Conservation (phyloP, 768 basidiomycete genomes). For the Sutorius australiensis region DNA sequence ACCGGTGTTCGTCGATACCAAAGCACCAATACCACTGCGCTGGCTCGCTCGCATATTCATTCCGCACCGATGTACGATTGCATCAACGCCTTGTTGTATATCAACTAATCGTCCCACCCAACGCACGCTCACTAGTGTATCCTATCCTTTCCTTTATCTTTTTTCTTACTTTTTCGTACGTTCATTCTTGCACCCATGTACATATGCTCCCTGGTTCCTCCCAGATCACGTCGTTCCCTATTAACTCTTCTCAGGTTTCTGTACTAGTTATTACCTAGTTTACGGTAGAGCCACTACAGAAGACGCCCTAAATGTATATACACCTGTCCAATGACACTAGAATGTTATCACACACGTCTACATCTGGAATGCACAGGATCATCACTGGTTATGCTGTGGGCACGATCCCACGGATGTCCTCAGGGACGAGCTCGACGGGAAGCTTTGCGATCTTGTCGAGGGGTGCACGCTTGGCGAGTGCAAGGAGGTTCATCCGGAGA, state of each 20-base stretch:
- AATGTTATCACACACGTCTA: background rate
- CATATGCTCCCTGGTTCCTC: background rate
- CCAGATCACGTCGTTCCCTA: background rate
- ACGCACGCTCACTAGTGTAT: slow-evolving; percentile 6
- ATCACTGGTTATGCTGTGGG: slow-evolving; percentile 39
- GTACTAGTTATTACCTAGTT: slow-evolving; percentile 15
- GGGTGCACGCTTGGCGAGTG: slow-evolving; percentile 74
- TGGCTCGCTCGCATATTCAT: background rate
- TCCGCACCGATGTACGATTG: slow-evolving; percentile 4
- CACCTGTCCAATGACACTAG: slow-evolving; percentile 1
- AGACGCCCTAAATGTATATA: background rate
- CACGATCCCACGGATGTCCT: slow-evolving; percentile 59
- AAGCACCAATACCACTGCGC: background rate
- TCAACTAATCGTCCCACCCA: background rate
- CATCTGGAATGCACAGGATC: background rate
- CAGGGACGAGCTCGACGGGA: slow-evolving; percentile 62
- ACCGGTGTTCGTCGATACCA: slow-evolving; percentile 4
- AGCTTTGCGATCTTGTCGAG: slow-evolving; percentile 64
- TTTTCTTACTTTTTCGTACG: background rate
- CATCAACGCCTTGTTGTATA: slow-evolving; percentile 10
- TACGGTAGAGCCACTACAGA: slow-evolving; percentile 13
- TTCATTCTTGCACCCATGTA: background rate
- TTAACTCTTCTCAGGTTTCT: background rate
- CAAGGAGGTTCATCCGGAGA: slow-evolving; percentile 69
- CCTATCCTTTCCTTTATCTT: slow-evolving; percentile 1